Evolutionary conservation across 345 rosid genomes (phyloP).

Genomic region (Aquilaria yunnanensis): DNA sequence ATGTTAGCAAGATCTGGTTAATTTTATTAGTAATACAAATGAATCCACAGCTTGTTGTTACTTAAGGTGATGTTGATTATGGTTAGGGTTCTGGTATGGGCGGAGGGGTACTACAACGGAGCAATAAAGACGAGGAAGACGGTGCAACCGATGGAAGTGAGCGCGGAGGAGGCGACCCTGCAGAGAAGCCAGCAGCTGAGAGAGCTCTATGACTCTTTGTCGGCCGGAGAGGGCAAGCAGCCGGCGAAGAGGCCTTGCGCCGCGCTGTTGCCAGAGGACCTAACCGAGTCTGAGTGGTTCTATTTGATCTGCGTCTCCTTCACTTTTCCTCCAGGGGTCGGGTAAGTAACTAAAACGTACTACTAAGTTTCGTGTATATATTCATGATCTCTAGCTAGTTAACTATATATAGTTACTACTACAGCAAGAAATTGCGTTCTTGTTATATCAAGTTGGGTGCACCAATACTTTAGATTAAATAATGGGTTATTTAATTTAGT

Average conservation of each 20-base stretch:
- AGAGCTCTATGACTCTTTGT: constrained; percentile 35
- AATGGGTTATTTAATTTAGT: too few species aligned
- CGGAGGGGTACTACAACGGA: constrained; percentile 49
- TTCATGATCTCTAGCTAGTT: too few species aligned
- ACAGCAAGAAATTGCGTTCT: too few species aligned
- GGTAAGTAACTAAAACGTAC: constrained; percentile 22
- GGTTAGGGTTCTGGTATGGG: constrained; percentile 39
- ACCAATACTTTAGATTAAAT: too few species aligned
- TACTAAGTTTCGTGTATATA: too few species aligned
- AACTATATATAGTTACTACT: too few species aligned
- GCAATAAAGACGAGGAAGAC: constrained; percentile 49
- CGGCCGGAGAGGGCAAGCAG: constrained; percentile 30
- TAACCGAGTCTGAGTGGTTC: constrained; percentile 49
- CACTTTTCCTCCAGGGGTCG: constrained; percentile 34
- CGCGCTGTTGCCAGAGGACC: constrained; percentile 48
- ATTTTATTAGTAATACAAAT: not conserved
- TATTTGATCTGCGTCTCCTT: constrained; percentile 54
- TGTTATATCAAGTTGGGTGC: too few species aligned
- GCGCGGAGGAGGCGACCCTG: constrained; percentile 27
- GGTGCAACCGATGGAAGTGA: constrained; percentile 34
- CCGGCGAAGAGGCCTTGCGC: constrained; percentile 38
- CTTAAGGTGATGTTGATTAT: not conserved
- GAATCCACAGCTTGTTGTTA: too few species aligned
- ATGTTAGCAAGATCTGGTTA: not conserved
- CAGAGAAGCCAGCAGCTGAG: constrained; percentile 43